A percentile compares a stretch with the other conserved stretches of the same genome.
Evolutionary conservation across 768 basidiomycete species (phyloP).

Genomic region (Tulasnella sp.): DNA sequence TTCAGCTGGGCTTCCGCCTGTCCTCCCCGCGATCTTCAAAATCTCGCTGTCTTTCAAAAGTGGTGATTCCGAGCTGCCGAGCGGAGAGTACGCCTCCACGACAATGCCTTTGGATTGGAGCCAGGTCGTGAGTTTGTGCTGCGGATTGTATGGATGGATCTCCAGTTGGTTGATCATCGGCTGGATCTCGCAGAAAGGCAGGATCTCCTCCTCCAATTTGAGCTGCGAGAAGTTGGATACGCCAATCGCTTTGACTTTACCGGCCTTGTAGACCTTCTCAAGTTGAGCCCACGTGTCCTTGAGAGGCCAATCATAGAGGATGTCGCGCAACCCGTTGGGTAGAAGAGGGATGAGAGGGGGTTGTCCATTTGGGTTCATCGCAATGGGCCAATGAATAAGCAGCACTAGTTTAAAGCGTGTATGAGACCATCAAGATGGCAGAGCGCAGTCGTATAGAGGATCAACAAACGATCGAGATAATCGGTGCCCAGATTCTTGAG

Average conservation of each 20-base stretch:
- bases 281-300: slow-evolving; percentile 70
- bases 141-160: slow-evolving; percentile 57
- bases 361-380: slow-evolving; percentile 40
- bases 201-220: slow-evolving; percentile 13
- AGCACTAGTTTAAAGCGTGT: slow-evolving; percentile 32
- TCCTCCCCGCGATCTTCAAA: slow-evolving; percentile 47
- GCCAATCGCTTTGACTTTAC: slow-evolving; percentile 72
- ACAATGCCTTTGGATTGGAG: slow-evolving; percentile 55
- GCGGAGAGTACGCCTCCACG: slow-evolving; percentile 68
- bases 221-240: slow-evolving; percentile 19
- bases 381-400: slow-evolving; percentile 75
- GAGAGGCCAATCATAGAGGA: slow-evolving; percentile 58
- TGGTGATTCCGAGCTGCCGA: slow-evolving; percentile 58
- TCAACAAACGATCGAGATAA: slow-evolving; percentile 48
- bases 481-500: slow-evolving; percentile 55
- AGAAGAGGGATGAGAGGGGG: slow-evolving; percentile 21
- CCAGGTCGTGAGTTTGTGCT: slow-evolving; percentile 51
- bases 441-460: background rate
- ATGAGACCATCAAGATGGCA: background rate
- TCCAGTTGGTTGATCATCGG: slow-evolving; percentile 39
- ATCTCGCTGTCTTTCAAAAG: slow-evolving; percentile 51
- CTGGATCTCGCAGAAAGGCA: slow-evolving; percentile 5
- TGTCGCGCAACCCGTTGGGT: slow-evolving; percentile 41
- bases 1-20: slow-evolving; percentile 33
- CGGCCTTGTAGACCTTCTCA: slow-evolving; percentile 54